Evolutionary conservation across 192 early-diverging fungal genomes (phyloP), one percentile per base, ranked within the genome.

Genomic region (Podila epigama): DNA sequence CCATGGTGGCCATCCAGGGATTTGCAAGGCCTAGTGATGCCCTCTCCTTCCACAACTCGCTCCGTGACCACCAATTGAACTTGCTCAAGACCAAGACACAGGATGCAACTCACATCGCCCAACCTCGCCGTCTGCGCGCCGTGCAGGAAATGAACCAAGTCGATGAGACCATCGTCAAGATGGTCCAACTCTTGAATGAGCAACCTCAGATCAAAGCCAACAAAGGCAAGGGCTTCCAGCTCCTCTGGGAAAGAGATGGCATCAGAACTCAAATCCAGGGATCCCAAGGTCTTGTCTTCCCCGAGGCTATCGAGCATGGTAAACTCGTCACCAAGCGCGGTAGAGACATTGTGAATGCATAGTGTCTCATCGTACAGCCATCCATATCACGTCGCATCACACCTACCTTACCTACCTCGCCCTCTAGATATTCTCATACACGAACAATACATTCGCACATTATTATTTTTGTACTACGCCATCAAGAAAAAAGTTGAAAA

Each of bases 101-200:
- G 6, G 59, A 70, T 32, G 55, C 56, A 0, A 64, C 66, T 2
- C 78, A 83, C 58, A 65, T 83, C 32, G 15, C 51, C 34, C 72
- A 79, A 52, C 82, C 84, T n/a, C 70, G 75, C 32, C 79, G 84
- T 13, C 58, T 83, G 41, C 66, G 84, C 66, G 59, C 60, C 12
- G 80, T 81, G 4, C 73, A 82, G 50, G 84, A 86, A 55, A 75
- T 78, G 61, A 70, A 86, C 67, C 71, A 83, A 61, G 57, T 85
- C 31, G 81, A 81, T 40, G 22, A 55, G 33, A 83, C 84, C 0
- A 52, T 85, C 7, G 59, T 77, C 58, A 83, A 82, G 18, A 68
- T 85, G 60, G 71, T 80, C 22, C 81, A 85, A 51, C 69, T 82
- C 22, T 50, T 85, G 35, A 80, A 85, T 53, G 44, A 57, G 0